Evolutionary conservation across 2,329 filamentous ascomycete genomes (phyloP), one percentile per base, ranked within the genome.

Genomic region (Fusarium poae): DNA sequence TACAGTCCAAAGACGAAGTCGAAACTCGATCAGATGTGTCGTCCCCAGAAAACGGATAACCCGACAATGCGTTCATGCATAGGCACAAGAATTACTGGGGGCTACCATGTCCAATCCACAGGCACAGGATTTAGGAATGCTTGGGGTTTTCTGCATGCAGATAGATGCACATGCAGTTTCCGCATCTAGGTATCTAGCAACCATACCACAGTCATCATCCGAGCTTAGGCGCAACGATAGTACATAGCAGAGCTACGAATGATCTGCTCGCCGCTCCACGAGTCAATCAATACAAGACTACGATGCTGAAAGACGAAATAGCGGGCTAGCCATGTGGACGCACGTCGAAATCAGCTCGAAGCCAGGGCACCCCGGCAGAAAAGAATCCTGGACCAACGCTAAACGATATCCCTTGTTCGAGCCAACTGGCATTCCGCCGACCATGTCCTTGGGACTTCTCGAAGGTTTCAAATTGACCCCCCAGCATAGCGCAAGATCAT

Each of bases 381-480:
- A 57, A 35, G 40, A 21, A 54, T 46, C 56, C 65, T 56, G 55
- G 51, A 49, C 60, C 65, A 68, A 56, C 65, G 68, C 61, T 72
- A 72, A 65, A 49, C 57, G 40, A 42, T 40, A 16, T 44, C 59
- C 72, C 72, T 61, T 74, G 72, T 57, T 57, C 35, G 51, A 21
- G 52, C 49, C 58, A 59, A 72, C 59, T 71, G 62, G 55, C 62
- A 72, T 75, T 75, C 72, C 71, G 68, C 72, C 67, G 73, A 75
- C 72, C 73, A 75, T 75, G 71, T 67, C 73, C 73, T 71, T 75
- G 73, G 73, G 72, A 71, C 71, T 75, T 75, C 73, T 72, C 67
- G 73, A 75, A 75, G 72, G 73, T 74, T 75, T 75, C 71, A 73
- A 61, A 65, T 65, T 54, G 48, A 43, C 63, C 63, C 51, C 61